Conservation (phyloP, 139 green algal genomes). For the Parachlorella kessleri region DNA sequence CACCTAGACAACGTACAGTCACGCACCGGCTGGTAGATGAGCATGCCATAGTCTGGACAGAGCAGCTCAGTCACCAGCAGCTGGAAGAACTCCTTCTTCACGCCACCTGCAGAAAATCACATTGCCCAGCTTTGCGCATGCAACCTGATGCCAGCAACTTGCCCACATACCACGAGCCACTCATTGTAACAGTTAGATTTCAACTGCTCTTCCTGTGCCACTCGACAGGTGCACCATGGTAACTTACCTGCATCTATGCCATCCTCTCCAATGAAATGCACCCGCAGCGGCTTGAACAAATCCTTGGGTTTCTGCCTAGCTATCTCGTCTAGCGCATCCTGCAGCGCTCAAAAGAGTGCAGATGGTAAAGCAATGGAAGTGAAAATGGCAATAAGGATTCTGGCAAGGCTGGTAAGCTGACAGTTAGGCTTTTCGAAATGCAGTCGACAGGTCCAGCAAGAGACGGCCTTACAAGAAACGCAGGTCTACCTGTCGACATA, state of each 20-base stretch:
- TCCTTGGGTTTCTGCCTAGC: slow-evolving; percentile 75
- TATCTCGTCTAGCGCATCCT: slow-evolving; percentile 89
- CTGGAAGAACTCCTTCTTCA: slow-evolving; percentile 97
- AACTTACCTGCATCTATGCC: slow-evolving; percentile 86
- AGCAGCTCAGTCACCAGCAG: slow-evolving; percentile 90
- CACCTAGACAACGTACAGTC: too few relatives aligned
- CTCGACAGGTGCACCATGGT: too few relatives aligned
- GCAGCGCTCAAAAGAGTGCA: too few relatives aligned
- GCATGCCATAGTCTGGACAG: slow-evolving; percentile 87
- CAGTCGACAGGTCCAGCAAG: too few relatives aligned
- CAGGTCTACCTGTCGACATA: too few relatives aligned
- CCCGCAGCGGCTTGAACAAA: slow-evolving; percentile 92
- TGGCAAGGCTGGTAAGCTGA: background rate
- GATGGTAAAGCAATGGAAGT: background rate
- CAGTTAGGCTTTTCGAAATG: too few relatives aligned
- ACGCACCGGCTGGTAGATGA: slow-evolving; percentile 65
- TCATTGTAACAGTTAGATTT: too few relatives aligned
- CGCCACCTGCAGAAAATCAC: slow-evolving; percentile 76
- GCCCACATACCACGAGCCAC: too few relatives aligned
- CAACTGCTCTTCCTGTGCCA: too few relatives aligned
- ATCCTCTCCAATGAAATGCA: slow-evolving; percentile 97
- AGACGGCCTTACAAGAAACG: too few relatives aligned
- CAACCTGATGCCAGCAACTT: too few relatives aligned
- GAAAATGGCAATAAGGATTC: background rate
- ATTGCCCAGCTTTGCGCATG: too few relatives aligned